Evolutionary conservation across 768 basidiomycete genomes (phyloP).

Genomic region (Nidularia sp.): DNA sequence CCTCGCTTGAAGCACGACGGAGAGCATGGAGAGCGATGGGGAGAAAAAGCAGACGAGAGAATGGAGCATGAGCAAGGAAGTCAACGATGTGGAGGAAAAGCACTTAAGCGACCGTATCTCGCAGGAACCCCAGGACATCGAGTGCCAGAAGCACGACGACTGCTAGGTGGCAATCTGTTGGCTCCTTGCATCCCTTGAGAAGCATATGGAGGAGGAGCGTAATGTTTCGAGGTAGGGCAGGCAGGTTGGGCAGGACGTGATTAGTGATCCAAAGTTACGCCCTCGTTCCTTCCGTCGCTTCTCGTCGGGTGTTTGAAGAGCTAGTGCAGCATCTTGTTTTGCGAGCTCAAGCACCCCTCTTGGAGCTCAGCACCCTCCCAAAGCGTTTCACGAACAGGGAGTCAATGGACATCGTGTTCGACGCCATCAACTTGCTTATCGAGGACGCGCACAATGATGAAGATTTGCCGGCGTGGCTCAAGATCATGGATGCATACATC

Average conservation of each 20-base stretch:
- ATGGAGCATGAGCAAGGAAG: slow-evolving; percentile 24
- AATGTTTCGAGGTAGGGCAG: slow-evolving; percentile 4
- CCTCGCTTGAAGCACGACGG: slow-evolving; percentile 22
- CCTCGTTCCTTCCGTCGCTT: background rate
- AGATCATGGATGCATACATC: slow-evolving; percentile 51
- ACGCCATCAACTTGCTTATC: slow-evolving; percentile 68
- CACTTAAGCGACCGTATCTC: slow-evolving; percentile 51
- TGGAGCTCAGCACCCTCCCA: slow-evolving; percentile 73
- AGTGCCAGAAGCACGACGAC: slow-evolving; percentile 89
- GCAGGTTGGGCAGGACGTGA: slow-evolving; percentile 18
- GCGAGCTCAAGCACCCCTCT: slow-evolving; percentile 61
- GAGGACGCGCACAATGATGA: slow-evolving; percentile 73
- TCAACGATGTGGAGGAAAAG: slow-evolving; percentile 16
- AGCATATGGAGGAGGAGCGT: slow-evolving; percentile 54
- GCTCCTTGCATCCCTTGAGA: slow-evolving; percentile 60
- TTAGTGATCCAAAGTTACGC: slow-evolving; percentile 3
- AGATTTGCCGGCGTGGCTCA: slow-evolving; percentile 69
- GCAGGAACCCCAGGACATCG: slow-evolving; percentile 71
- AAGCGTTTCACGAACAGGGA: slow-evolving; percentile 84
- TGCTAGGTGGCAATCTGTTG: slow-evolving; percentile 79
- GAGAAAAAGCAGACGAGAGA: slow-evolving; percentile 30
- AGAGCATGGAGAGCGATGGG: slow-evolving; percentile 18
- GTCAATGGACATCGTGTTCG: slow-evolving; percentile 63
- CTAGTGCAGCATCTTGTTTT: slow-evolving; percentile 52
- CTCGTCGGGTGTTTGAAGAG: slow-evolving; percentile 31